phyloP scores from a whole-genome alignment of 352 stramenopile species.

The Pythium rishiriense region DNA sequence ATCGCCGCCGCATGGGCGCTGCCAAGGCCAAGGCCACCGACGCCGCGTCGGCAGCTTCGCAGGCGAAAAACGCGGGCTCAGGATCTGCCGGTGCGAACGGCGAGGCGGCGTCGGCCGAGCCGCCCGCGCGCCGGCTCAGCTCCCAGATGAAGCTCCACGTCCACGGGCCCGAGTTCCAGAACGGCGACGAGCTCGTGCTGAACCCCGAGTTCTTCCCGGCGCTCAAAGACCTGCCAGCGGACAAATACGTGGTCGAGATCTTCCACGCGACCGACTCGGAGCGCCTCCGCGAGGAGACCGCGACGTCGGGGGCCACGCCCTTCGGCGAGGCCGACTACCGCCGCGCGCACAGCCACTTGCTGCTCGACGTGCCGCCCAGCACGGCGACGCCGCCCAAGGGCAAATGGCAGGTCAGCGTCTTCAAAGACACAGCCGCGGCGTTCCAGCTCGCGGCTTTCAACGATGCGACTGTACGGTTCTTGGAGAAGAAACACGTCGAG shows the following conservation, averaged over 20 bases:
- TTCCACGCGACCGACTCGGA: conserved; percentile 56
- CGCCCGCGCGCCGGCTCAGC: conserved; percentile 19
- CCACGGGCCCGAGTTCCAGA: conserved; percentile 82
- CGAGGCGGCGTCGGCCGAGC: conserved; percentile 2
- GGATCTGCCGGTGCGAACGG: neutral
- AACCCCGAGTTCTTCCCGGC: conserved; percentile 83
- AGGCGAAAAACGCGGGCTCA: neutral
- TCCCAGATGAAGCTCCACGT: conserved; percentile 71
- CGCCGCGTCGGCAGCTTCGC: neutral
- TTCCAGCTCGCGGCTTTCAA: conserved; percentile 79
- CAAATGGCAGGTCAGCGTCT: conserved; percentile 78
- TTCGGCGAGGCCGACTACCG: conserved; percentile 22
- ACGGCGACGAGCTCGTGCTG: conserved; percentile 76
- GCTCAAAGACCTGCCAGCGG: conserved; percentile 60
- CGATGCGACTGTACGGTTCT: conserved; percentile 80
- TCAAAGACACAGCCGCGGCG: conserved; percentile 76
- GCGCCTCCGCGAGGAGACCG: conserved; percentile 32
- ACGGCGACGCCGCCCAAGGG: conserved; percentile 66
- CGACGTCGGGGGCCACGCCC: conserved; percentile 22
- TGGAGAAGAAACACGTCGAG: conserved; percentile 72
- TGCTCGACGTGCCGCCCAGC: conserved; percentile 74
- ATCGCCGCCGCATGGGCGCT: conserved; percentile 20
- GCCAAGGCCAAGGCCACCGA: conserved; percentile 15
- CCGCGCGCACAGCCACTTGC: conserved; percentile 58
- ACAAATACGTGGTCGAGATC: conserved; percentile 83